Percentiles rank a stretch among this genome's conserved stretches.
Evolutionary conservation across 169 alveolate genomes (phyloP).

Genomic region (Pseudocohnilembus persalinus): DNA sequence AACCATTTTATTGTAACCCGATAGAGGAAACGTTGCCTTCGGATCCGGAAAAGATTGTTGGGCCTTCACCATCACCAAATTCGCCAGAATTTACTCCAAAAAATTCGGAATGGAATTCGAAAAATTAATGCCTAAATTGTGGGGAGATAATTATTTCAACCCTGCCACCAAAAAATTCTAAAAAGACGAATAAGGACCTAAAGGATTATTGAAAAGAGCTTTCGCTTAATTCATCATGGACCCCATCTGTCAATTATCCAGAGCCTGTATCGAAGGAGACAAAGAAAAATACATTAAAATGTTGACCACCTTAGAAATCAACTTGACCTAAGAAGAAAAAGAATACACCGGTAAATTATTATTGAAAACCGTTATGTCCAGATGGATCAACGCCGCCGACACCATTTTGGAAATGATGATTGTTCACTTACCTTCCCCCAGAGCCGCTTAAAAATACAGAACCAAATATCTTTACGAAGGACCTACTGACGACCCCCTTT

Average conservation of each 20-base stretch:
- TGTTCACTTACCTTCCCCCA: conserved; percentile 98
- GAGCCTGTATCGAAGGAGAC: conserved; percentile 93
- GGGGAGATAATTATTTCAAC: conserved; percentile 99
- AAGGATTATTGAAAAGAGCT: conserved; percentile 89
- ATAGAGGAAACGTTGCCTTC: conserved; percentile 97
- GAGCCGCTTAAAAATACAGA: conserved; percentile 97
- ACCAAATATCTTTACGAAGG: conserved; percentile 97
- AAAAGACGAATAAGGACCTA: conserved; percentile 71
- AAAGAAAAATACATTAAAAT: conserved; percentile 93
- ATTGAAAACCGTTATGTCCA: conserved; percentile 97
- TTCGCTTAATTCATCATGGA: conserved; percentile 98
- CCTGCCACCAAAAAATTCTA: conserved; percentile 96
- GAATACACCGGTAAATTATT: conserved; percentile 95
- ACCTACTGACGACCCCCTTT: conserved; percentile 98
- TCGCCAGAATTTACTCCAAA: conserved; percentile 95
- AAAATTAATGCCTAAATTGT: conserved; percentile 96
- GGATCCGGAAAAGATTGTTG: conserved; percentile 99
- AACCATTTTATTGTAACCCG: conserved; percentile 93
- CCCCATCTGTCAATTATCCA: conserved; percentile 96
- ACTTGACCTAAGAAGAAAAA: conserved; percentile 95
- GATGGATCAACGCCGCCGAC: conserved; percentile 99
- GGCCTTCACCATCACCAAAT: conserved; percentile 97
- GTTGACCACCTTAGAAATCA: conserved; percentile 92
- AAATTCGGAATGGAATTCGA: conserved; percentile 95
- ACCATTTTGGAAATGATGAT: conserved; percentile 98